A percentile compares a stretch with the other conserved stretches of the same genome.
Conservation (phyloP, 1,139 yeast genomes). For the Pichia sp. region DNA sequence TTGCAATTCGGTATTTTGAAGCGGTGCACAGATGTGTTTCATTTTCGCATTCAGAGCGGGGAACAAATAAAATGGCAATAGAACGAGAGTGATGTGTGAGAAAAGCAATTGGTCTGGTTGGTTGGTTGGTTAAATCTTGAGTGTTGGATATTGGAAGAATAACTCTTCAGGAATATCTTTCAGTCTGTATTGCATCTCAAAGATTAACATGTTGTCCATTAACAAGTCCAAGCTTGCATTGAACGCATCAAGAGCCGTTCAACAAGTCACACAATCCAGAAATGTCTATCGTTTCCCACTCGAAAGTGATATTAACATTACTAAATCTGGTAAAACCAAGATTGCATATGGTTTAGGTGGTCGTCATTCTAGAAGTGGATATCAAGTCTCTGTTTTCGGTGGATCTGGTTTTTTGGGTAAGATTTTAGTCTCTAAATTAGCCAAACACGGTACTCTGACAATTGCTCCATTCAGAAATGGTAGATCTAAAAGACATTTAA, state of each 20-base stretch:
- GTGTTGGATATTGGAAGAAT: too few relatives aligned
- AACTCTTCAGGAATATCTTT: too few relatives aligned
- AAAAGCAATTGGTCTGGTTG: too few relatives aligned
- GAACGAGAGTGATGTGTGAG: too few relatives aligned
- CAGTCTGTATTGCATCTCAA: too few relatives aligned
- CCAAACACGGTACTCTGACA: constrained; percentile 74
- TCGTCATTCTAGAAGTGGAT: constrained; percentile 83
- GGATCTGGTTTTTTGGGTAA: constrained; percentile 78
- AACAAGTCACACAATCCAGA: constrained; percentile 17
- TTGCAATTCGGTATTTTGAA: too few relatives aligned
- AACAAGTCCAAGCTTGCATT: constrained; percentile 13
- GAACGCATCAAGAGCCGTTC: constrained; percentile 11
- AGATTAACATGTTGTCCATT: constrained; percentile 13
- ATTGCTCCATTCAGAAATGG: constrained; percentile 80
- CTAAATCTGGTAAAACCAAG: constrained; percentile 69
- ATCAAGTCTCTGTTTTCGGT: constrained; percentile 85
- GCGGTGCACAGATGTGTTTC: not conserved
- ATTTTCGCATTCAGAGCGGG: too few relatives aligned
- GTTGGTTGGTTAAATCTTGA: too few relatives aligned
- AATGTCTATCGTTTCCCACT: constrained; percentile 32
- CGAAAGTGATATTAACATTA: constrained; percentile 63
- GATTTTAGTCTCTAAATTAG: constrained; percentile 63
- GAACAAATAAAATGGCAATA: too few relatives aligned
- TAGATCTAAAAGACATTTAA: constrained; percentile 70
- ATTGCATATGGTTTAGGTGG: constrained; percentile 73